A percentile compares a stretch with the other conserved stretches of the same genome.
These are phyloP conservation scores for Schizochytrium sp. DNA, from an alignment of 108 stramenopile species.

Conservation along the genomic window DNA sequence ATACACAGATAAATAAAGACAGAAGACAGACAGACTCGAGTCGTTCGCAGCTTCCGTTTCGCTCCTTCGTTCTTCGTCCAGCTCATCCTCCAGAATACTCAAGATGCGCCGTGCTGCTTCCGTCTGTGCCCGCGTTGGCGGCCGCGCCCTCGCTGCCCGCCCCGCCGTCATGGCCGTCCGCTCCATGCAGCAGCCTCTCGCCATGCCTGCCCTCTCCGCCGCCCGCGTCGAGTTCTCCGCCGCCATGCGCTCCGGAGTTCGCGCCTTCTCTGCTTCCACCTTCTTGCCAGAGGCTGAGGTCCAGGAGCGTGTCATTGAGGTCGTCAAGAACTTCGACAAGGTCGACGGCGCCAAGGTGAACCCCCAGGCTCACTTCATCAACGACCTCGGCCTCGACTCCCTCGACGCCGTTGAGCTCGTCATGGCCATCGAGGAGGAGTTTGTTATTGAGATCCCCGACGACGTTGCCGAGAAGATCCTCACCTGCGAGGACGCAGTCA, in stretches of 20 bases:
- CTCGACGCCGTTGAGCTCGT: slow-evolving; percentile 98
- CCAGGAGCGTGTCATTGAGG: slow-evolving; percentile 89
- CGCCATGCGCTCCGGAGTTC: not conserved
- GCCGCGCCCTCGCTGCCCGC: slow-evolving; percentile 31
- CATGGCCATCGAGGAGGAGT: slow-evolving; percentile 99
- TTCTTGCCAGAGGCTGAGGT: slow-evolving; percentile 94
- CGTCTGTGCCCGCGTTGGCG: not conserved
- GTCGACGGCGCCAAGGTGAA: slow-evolving; percentile 89
- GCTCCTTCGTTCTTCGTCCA: too few species aligned
- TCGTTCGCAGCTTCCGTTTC: too few species aligned
- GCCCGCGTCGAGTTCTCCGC: not conserved
- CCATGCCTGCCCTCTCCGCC: not conserved
- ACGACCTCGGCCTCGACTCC: slow-evolving; percentile 97
- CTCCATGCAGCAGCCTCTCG: not conserved
- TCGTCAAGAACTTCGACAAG: slow-evolving; percentile 99
- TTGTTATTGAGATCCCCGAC: slow-evolving; percentile 99
- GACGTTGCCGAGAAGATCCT: slow-evolving; percentile 98
- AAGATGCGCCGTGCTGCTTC: slow-evolving; percentile 26
- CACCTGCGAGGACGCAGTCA: slow-evolving; percentile 90
- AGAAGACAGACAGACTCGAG: too few species aligned
- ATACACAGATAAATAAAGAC: too few species aligned
- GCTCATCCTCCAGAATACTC: too few species aligned
- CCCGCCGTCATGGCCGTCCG: not conserved
- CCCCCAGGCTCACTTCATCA: slow-evolving; percentile 85
- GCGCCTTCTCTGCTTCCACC: slow-evolving; percentile 70